Percentiles rank a stretch among this genome's conserved stretches.
Evolutionary conservation across 768 basidiomycete genomes (phyloP).

Genomic region (Pleurotus ostreatus): DNA sequence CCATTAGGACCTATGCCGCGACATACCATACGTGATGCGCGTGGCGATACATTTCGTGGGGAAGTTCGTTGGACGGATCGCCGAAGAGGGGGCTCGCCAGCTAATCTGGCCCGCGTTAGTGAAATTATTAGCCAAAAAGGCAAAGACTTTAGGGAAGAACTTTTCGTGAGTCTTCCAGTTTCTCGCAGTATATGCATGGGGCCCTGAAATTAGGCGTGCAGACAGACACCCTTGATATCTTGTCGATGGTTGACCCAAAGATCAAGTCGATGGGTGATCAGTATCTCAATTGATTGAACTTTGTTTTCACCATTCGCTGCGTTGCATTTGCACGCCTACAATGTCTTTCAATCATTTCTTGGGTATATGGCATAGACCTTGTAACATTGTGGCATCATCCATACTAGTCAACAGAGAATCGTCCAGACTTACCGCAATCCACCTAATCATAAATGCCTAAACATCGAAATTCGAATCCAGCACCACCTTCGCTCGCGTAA

Average conservation of each 20-base stretch:
- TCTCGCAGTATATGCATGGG: not conserved
- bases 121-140: constrained; percentile 25
- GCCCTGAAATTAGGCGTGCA: not conserved
- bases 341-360: too few relatives aligned
- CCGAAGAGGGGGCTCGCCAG: constrained; percentile 31
- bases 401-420: too few relatives aligned
- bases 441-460: too few relatives aligned
- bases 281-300: constrained; percentile 8
- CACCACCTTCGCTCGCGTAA: constrained; percentile 48
- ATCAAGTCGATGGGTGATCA: constrained; percentile 12
- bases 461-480: constrained; percentile 27
- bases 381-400: too few relatives aligned
- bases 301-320: too few relatives aligned
- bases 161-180: constrained; percentile 28
- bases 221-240: constrained; percentile 17
- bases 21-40: constrained; percentile 14
- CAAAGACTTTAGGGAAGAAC: constrained; percentile 18
- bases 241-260: constrained; percentile 15
- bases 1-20: constrained; percentile 29
- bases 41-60: constrained; percentile 22
- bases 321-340: too few relatives aligned
- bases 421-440: too few relatives aligned
- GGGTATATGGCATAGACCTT: too few relatives aligned
- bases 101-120: constrained; percentile 32
- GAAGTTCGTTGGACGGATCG: constrained; percentile 25